Base-by-base conservation (phyloP, 352 stramenopile species). In the Globisporangium ultimum region DNA sequence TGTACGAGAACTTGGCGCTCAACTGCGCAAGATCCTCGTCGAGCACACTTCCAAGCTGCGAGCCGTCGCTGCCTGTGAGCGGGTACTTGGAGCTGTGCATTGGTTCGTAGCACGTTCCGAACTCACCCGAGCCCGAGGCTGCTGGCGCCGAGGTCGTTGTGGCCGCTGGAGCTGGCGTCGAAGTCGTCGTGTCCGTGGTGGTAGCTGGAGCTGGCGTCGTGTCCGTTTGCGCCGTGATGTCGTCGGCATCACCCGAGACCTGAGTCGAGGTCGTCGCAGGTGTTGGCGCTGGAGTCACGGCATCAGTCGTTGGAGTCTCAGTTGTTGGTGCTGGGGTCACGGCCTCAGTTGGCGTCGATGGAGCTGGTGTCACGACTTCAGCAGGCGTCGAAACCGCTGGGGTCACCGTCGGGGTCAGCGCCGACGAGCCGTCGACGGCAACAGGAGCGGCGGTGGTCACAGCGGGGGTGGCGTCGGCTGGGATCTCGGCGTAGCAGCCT, bases 51-150 rank as follows among this genome's bases (percentile, higher is more conserved):
- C 52, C 50, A 24, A 79, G 58, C 24, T 68, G 63, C 28, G 63
- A 58, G 47, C 55, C 49, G 32, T 69, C 59, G 9, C 45, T 58
- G 20, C 58, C 74, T 14, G 48, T 68, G 45, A 87, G 52, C 41
- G 76, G 79, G 55, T 89, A 88, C 62, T 66, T 53, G 20, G 53
- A 32, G 42, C 73, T 83, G 60, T 88, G 74, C 63, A 85, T 84
- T 32, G 76, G 74, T 20, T 64, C 68, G 64, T 87, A 85, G 47
- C 72, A 82, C 15, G 63, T 78, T n/a, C 65, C 74, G 59, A 84
- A 58, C 0, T 18, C 11, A 2, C 38, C 22, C 40, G 22, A 49
- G 20, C 52, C 52, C 14, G 52, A 49, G 9, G 40, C 20, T 9
- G 52, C 48, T 43, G 48, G 38, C 5, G 51, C 18, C 21, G 38